A percentile compares a stretch with the other conserved stretches of the same genome.
These are phyloP conservation scores for Pythium phragmiticola DNA, from an alignment of 352 stramenopile species.

Conservation along the genomic window DNA sequence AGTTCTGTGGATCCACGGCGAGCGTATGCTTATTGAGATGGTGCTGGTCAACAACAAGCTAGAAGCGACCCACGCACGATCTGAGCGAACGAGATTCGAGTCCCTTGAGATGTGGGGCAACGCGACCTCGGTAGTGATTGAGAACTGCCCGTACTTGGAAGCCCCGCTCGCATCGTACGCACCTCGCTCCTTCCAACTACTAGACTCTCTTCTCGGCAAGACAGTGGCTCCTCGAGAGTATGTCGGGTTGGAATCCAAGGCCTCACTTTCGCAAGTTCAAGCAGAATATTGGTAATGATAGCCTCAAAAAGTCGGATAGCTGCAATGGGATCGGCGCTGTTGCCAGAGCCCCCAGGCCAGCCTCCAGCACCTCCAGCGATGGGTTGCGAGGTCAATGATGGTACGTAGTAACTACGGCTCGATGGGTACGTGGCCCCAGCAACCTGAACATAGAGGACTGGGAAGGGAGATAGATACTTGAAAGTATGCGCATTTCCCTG, in stretches of 20 bases:
- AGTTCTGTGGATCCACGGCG: slow-evolving; percentile 20
- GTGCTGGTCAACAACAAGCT: slow-evolving; percentile 9
- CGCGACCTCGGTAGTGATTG: neutral
- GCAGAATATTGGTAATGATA: no score
- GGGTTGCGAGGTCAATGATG: no score
- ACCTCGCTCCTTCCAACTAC: neutral
- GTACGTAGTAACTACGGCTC: no score
- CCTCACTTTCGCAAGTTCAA: no score
- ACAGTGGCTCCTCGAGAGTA: neutral
- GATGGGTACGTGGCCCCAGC: no score
- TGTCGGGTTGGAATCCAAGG: neutral
- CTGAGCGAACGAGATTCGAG: neutral
- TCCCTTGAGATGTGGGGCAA: slow-evolving; percentile 11
- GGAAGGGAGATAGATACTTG: no score
- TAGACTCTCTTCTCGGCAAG: slow-evolving; percentile 13
- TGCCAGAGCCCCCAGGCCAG: no score
- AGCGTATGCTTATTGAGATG: slow-evolving; percentile 13
- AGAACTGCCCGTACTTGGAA: slow-evolving; percentile 25
- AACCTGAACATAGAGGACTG: no score
- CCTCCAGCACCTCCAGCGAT: no score
- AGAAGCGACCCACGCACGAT: slow-evolving; percentile 10
- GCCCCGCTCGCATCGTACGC: slow-evolving; percentile 15
- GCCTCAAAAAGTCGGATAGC: no score
- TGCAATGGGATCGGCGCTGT: no score
- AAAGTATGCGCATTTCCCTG: no score